phyloP scores from a whole-genome alignment of 495 filamentous ascomycete species.

The Penicillium antarcticum region DNA sequence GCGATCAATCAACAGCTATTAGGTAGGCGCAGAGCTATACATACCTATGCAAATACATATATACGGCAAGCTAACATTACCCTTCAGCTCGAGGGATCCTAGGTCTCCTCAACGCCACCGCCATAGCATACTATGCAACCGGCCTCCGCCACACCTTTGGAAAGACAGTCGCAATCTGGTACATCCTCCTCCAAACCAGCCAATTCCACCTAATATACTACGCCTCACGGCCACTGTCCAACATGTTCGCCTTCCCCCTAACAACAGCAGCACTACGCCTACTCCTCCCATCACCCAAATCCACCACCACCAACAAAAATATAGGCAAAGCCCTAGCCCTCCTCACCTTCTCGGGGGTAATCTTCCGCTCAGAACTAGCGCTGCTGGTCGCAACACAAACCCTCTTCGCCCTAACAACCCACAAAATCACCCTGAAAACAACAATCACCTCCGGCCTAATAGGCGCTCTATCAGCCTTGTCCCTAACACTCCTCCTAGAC shows the following conservation, averaged over 20 bases:
- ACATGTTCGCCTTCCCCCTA: constrained; percentile 92
- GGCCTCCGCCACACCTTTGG: constrained; percentile 70
- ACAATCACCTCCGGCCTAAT: constrained; percentile 67
- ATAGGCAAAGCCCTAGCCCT: constrained; percentile 59
- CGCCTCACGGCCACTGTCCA: constrained; percentile 86
- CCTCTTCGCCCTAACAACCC: constrained; percentile 49
- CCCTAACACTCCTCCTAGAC: constrained; percentile 50
- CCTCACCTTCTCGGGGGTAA: constrained; percentile 74
- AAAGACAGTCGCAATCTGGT: constrained; percentile 70
- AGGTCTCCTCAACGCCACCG: constrained; percentile 70
- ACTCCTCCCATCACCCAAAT: constrained; percentile 56
- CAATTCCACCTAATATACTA: constrained; percentile 97
- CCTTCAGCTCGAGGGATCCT: constrained; percentile 68
- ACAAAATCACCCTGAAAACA: constrained; percentile 52
- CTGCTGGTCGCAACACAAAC: constrained; percentile 62
- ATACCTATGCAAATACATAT: not conserved
- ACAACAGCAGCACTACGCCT: constrained; percentile 69
- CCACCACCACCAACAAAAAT: constrained; percentile 37
- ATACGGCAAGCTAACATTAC: not conserved
- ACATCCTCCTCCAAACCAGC: constrained; percentile 71
- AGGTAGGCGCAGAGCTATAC: constrained; percentile 28
- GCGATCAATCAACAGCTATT: constrained; percentile 50
- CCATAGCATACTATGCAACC: constrained; percentile 60
- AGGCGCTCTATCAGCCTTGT: constrained; percentile 63
- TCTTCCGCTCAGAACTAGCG: constrained; percentile 89